These are phyloP conservation scores for Monosporozyma servazzii DNA, from an alignment of 805 yeast species.

Conservation along the genomic window DNA sequence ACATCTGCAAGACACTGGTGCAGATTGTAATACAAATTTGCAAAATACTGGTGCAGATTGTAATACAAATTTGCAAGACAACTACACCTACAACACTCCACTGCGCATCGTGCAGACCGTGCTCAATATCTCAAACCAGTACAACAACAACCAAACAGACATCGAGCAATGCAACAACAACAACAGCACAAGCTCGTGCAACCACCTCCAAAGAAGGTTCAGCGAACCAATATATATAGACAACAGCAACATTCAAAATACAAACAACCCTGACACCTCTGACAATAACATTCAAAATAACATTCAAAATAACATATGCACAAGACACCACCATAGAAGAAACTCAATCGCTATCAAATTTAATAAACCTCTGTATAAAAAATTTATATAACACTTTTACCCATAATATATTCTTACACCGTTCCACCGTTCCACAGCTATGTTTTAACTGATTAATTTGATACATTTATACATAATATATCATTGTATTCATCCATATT, in stretches of 20 bases:
- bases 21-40: neutral
- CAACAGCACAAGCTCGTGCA: neutral
- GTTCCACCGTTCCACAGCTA: no score
- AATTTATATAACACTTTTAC: neutral
- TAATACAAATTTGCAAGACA: neutral
- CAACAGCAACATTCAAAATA: slow-evolving; percentile 5
- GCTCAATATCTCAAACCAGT: neutral
- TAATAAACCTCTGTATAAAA: slow-evolving; percentile 4
- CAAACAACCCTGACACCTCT: no score
- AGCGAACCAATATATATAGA: slow-evolving; percentile 1
- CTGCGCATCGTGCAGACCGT: slow-evolving; percentile 1
- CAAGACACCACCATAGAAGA: slow-evolving; percentile 29
- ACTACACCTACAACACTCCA: neutral
- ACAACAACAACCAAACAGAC: neutral
- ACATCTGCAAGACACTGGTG: neutral
- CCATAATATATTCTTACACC: neutral
- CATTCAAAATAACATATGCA: slow-evolving; percentile 14
- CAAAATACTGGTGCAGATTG: neutral
- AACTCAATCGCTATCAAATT: slow-evolving; percentile 24
- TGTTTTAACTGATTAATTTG: no score
- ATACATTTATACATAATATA: no score
- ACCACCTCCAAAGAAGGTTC: slow-evolving; percentile 1
- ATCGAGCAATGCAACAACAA: neutral
- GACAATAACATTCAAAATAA: no score
- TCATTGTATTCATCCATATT: no score